A percentile compares a stretch with the other conserved stretches of the same genome.
These are phyloP conservation scores for Venturia carpophila DNA, from an alignment of 2,329 filamentous ascomycete genomes.

Conservation along the genomic window DNA sequence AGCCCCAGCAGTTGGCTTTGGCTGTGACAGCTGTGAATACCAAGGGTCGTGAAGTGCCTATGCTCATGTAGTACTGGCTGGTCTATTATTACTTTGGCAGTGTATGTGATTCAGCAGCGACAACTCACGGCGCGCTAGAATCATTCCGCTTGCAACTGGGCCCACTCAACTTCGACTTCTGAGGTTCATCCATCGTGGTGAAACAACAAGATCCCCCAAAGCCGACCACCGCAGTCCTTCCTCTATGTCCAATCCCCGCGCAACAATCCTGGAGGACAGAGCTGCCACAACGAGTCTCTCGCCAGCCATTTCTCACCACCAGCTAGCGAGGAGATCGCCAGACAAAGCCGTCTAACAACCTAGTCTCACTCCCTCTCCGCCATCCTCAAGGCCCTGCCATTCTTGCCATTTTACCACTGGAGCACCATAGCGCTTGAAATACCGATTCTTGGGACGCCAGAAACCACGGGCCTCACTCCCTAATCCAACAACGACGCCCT, in stretches of 20 bases:
- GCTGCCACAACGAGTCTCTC: neutral
- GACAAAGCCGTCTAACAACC: neutral
- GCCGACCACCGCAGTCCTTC: neutral
- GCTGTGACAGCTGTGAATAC: too few relatives aligned
- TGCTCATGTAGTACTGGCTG: neutral
- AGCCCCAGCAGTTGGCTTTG: too few relatives aligned
- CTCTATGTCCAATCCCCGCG: neutral
- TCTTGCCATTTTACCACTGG: conserved; percentile 8
- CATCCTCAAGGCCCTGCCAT: conserved; percentile 6
- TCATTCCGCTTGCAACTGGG: neutral
- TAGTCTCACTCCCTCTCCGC: neutral
- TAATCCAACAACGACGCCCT: neutral
- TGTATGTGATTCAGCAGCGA: too few relatives aligned
- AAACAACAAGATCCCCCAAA: neutral
- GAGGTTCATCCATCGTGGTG: neutral
- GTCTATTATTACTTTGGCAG: neutral
- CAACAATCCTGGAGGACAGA: neutral
- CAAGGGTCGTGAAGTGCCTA: too few relatives aligned
- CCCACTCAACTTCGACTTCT: conserved; percentile 5
- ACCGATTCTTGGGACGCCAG: neutral
- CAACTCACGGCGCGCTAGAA: too few relatives aligned
- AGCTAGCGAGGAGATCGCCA: neutral
- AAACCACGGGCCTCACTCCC: neutral
- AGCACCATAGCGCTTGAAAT: neutral
- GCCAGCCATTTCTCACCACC: conserved; percentile 1